Base-by-base conservation (phyloP, 495 filamentous ascomycete species). In the Daldinia concentrica region DNA sequence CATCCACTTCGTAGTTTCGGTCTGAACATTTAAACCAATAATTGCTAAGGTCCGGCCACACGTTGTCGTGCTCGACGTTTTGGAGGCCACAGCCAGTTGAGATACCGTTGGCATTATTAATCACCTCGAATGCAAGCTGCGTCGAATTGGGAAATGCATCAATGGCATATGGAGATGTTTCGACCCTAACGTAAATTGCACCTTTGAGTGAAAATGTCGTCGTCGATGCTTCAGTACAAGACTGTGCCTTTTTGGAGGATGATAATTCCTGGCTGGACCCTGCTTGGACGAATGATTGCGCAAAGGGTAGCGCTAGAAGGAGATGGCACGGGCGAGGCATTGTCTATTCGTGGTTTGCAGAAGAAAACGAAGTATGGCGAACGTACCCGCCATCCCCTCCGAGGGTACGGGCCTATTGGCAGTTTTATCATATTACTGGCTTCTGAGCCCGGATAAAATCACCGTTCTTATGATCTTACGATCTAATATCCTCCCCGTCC, bases 111-210 rank as follows among this genome's bases (percentile, higher is more conserved):
- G 61, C 60, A n/a, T 45, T 19, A 48, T 77, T 75, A 4, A 59
- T 22, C 12, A 77, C 58, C 14, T 51, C 66, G 60, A 77, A 74
- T 17, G 37, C 74, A 29, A 77, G 66, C 30, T 67, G 62, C 4
- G 74, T 77, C 34, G 63, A 62, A 36, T 75, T 75, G 17, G 58
- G 68, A 12, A 41, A 27, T 2, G 65, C 26, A 6, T 54, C 37
- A 0, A 56, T 34, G 0, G 50, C 1, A 55, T 34, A 12, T 15
- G 48, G 62, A 0, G 62, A 59, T 6, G 30, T 36, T 22, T 64
- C 61, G 30, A 65, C 50, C n/a, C 43, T 71, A 5, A 70, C 9
- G 52, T 77, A 77, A 0, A 48, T 17, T 19, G 66, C 37, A 0
- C 36, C 12, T 39, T 56, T 45, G 1, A 72, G 8, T 0, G 69